Conservation (phyloP, 2,329 filamentous ascomycete species). For the Xylariaceae sp. region DNA sequence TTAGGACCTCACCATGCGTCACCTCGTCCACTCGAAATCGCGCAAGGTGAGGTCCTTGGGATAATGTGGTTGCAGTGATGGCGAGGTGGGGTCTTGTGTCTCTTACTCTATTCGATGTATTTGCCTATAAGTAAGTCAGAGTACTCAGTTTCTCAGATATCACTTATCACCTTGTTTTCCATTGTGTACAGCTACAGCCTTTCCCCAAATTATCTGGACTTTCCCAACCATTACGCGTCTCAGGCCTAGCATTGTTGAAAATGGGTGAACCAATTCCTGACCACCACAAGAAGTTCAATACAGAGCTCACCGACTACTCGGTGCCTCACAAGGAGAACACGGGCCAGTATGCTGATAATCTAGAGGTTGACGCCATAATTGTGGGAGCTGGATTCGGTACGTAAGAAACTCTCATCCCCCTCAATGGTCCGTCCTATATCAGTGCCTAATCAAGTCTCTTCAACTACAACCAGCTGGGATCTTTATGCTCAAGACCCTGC, state of each 20-base stretch:
- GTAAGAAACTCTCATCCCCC: too few species aligned
- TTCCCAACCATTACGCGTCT: background rate
- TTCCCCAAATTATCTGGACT: too few species aligned
- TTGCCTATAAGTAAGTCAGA: background rate
- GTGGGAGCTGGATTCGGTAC: constrained; percentile 43
- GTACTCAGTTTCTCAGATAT: background rate
- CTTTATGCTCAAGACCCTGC: constrained; percentile 40
- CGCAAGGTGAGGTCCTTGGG: too few species aligned
- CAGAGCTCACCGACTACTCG: constrained; percentile 17
- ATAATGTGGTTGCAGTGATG: too few species aligned
- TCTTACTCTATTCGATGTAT: background rate
- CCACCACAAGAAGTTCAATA: constrained; percentile 14
- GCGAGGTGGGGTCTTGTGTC: too few species aligned
- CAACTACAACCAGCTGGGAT: constrained; percentile 24
- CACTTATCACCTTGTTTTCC: background rate
- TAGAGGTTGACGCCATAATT: constrained; percentile 41
- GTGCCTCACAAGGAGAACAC: constrained; percentile 11
- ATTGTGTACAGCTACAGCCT: too few species aligned
- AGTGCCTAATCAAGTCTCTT: background rate
- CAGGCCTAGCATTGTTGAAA: background rate
- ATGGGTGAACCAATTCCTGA: constrained; percentile 8
- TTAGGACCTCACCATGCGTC: too few species aligned
- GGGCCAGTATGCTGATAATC: constrained; percentile 9
- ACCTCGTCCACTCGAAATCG: too few species aligned
- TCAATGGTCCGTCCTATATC: background rate